Base-by-base conservation (phyloP, 2,329 filamentous ascomycete genomes). In the Stemphylium vesicarium region DNA sequence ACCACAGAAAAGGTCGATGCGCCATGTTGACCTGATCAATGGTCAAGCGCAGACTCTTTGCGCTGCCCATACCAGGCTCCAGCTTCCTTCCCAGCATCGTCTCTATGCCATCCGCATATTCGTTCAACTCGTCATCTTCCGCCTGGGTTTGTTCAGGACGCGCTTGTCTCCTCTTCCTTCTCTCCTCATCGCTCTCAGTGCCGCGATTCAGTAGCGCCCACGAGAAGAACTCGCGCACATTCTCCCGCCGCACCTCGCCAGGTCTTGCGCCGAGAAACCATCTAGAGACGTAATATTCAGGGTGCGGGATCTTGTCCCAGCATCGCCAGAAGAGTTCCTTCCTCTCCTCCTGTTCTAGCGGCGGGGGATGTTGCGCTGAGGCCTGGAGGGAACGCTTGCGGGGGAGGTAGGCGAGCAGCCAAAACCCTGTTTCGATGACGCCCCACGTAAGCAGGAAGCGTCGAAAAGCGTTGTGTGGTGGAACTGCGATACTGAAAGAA, bases 161-260 rank as follows among this genome's bases (percentile, higher is more conserved):
- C 13, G 54, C 57, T 33, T 64, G 62, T 16, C 49, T 53, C 11
- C 54, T 35, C 37, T 56, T 51, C 11, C 35, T 53, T 35, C 62
- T 50, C 50, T 62, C 57, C 3, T 63, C 63, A 15, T 65, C 64
- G 22, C 76, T 74, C 42, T 72, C 69, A 4, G 80, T 74, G 9
- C 75, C 78, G 9, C 77, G 75, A 57, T 88, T 85, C 55, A 88
- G 84, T 64, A 91, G 85, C 1, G 84, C 87, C 88, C 88, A 91
- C 8, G 83, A 77, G 18, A 89, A 71, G 62, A 89, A 90, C 57
- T 89, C 85, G 60, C 80, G 81, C 47, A 90, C 73, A 64, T 91
- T 89, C n/a, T 90, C 86, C n/a, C 82, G 78, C 39, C 81, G 79
- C 50, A 91, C 85, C 31, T 88, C 85, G 15, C 77, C 70, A 1